Percentiles rank a stretch among this genome's conserved stretches.
Evolutionary conservation across 2,329 filamentous ascomycete genomes (phyloP).

Genomic region (Chrysoporthe deuterocubensis): DNA sequence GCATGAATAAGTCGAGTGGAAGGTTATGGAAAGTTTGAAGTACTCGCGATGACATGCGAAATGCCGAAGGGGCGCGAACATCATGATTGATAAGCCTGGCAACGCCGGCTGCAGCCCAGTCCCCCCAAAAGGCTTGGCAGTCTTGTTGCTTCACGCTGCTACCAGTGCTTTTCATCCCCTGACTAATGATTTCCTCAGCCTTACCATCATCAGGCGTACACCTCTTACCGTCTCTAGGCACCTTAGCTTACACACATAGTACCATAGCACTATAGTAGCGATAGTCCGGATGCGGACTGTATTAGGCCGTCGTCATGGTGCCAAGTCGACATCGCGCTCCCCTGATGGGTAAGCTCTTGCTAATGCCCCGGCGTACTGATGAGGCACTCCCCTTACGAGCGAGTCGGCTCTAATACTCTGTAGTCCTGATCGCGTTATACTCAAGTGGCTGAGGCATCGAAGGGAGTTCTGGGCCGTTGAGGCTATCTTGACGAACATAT

Average conservation of each 20-base stretch:
- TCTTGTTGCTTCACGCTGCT: no score
- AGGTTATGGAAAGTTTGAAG: no score
- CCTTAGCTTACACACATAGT: not conserved
- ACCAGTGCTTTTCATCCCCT: not conserved
- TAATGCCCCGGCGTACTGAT: not conserved
- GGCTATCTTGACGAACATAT: slow-evolving; percentile 3
- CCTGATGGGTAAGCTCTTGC: not conserved
- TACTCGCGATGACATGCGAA: not conserved
- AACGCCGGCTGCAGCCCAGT: not conserved
- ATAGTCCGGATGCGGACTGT: not conserved
- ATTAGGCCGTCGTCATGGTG: not conserved
- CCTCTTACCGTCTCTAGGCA: not conserved
- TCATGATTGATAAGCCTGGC: not conserved
- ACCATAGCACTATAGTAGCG: not conserved
- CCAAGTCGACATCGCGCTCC: not conserved
- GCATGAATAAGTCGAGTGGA: not conserved
- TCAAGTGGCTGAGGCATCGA: not conserved
- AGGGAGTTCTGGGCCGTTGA: not conserved
- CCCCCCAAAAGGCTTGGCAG: not conserved
- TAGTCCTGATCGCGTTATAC: not conserved
- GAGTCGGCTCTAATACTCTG: not conserved
- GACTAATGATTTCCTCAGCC: not conserved
- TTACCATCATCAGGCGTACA: not conserved
- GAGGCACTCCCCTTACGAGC: not conserved
- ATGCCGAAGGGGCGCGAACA: not conserved